Conservation (phyloP, 345 rosid genomes). For the Isatis tinctoria region DNA sequence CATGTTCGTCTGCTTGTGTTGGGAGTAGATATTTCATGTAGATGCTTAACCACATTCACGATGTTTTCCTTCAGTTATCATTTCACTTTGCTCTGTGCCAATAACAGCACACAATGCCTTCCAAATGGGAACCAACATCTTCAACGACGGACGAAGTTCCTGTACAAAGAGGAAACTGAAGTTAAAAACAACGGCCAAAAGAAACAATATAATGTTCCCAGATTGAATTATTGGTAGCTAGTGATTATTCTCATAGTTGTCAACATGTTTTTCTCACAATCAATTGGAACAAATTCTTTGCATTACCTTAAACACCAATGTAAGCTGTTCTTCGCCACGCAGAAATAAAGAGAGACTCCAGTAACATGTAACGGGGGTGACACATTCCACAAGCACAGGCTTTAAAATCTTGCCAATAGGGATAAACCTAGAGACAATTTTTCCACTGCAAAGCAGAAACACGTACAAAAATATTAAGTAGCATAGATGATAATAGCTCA, state of each 20-base stretch:
- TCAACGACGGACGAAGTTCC: slow-evolving; percentile 70
- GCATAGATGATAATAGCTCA: slow-evolving; percentile 1
- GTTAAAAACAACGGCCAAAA: not conserved
- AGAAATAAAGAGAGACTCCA: slow-evolving; percentile 73
- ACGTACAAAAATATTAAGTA: not conserved
- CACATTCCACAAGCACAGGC: slow-evolving; percentile 76
- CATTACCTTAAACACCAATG: slow-evolving; percentile 66
- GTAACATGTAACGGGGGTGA: slow-evolving; percentile 78
- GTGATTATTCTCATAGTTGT: not conserved
- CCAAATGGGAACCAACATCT: slow-evolving; percentile 80
- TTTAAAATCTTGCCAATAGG: slow-evolving; percentile 72
- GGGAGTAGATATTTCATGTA: not conserved
- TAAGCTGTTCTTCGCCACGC: slow-evolving; percentile 59
- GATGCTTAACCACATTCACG: not conserved
- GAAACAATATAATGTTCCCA: not conserved
- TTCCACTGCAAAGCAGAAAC: slow-evolving; percentile 50
- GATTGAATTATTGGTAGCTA: not conserved
- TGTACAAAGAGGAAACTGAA: slow-evolving; percentile 16
- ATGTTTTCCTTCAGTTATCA: slow-evolving; percentile 15
- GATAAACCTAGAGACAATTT: slow-evolving; percentile 50
- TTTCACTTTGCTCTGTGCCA: slow-evolving; percentile 29
- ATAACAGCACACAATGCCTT: slow-evolving; percentile 60
- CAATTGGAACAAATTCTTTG: not conserved
- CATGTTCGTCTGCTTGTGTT: not conserved
- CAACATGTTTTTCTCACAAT: not conserved